phyloP scores from a whole-genome alignment of 2,329 filamentous ascomycete genomes.

The Paracoccidioides brasiliensis region DNA sequence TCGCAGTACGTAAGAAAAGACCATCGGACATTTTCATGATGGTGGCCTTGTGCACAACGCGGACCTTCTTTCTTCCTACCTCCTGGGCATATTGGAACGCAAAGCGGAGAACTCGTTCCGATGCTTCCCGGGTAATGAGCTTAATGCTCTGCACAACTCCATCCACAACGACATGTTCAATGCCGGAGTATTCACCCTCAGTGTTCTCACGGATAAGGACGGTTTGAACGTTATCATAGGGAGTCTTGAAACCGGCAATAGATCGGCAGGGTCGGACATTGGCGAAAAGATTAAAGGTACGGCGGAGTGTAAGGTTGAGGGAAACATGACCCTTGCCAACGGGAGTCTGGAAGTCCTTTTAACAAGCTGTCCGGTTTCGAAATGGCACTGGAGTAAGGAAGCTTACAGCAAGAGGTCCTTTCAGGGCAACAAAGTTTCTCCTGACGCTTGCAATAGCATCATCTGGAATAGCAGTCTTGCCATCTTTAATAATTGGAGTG shows the following conservation, averaged over 20 bases:
- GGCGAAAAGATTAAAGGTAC: constrained; percentile 99
- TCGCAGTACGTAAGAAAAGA: constrained; percentile 82
- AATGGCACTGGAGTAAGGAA: neutral
- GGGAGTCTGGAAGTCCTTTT: constrained; percentile 50
- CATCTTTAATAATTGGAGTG: constrained; percentile 82
- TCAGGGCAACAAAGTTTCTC: constrained; percentile 93
- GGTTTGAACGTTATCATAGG: constrained; percentile 93
- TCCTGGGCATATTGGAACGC: constrained; percentile 96
- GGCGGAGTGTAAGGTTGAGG: constrained; percentile 93
- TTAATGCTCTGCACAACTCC: constrained; percentile 99
- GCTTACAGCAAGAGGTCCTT: constrained; percentile 88
- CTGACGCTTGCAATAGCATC: constrained; percentile 86
- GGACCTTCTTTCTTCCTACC: constrained; percentile 91
- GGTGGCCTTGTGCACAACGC: constrained; percentile 97
- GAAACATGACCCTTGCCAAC: constrained; percentile 98
- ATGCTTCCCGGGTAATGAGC: constrained; percentile 91
- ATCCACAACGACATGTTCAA: constrained; percentile 95
- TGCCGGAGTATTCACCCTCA: constrained; percentile 98
- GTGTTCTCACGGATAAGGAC: constrained; percentile 99
- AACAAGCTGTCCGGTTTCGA: neutral
- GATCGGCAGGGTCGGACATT: constrained; percentile 97
- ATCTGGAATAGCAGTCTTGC: constrained; percentile 88
- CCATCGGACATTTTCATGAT: constrained; percentile 99
- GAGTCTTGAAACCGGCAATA: constrained; percentile 94
- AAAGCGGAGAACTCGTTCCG: constrained; percentile 88